Evolutionary conservation across 2,329 filamentous ascomycete species (phyloP).

Genomic region (Podosphaera xanthii): DNA sequence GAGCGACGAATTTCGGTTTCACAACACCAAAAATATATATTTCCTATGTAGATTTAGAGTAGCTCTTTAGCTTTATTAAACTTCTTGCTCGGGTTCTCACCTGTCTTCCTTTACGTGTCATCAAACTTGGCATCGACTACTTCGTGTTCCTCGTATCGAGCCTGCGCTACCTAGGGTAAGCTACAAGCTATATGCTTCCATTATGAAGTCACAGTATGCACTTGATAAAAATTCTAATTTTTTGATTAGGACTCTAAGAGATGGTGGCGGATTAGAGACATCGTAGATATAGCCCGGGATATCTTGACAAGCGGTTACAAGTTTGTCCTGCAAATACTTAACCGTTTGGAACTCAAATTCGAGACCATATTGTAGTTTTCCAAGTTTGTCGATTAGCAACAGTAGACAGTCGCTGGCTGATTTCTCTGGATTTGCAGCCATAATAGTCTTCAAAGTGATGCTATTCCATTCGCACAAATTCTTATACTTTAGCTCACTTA

Average conservation of each 20-base stretch:
- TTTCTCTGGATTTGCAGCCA: constrained; percentile 1
- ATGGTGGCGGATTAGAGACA: neutral
- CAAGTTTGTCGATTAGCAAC: neutral
- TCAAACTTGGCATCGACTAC: too few species aligned
- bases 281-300: constrained; percentile 1
- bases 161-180: too few species aligned
- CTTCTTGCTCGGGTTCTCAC: too few species aligned
- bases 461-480: constrained; percentile 2
- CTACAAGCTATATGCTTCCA: too few species aligned
- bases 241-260: neutral
- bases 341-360: neutral
- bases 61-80: too few species aligned
- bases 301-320: constrained; percentile 1
- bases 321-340: neutral
- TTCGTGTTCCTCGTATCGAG: too few species aligned
- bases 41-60: too few species aligned
- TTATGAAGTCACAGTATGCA: neutral
- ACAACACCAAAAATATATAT: too few species aligned
- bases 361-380: neutral
- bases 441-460: neutral
- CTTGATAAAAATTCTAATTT: neutral
- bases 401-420: neutral
- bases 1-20: too few species aligned
- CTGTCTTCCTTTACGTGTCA: too few species aligned
- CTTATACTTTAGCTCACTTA: neutral